Conservation (phyloP, 495 filamentous ascomycete species). For the Hypoxylon subgilvum region DNA sequence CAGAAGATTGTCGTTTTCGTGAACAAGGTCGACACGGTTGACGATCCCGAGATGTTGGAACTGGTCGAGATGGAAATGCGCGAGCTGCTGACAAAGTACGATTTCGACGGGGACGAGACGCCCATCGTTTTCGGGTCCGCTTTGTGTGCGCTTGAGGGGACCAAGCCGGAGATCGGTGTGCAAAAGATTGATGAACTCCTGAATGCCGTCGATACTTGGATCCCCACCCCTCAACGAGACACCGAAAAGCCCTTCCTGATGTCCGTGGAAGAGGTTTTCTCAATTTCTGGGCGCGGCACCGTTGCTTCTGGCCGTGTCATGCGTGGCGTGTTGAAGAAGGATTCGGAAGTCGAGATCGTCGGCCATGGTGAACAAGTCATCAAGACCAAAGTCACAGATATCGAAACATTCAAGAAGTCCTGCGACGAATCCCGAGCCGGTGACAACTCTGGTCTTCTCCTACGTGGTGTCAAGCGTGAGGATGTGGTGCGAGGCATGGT, state of each 20-base stretch:
- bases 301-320: slow-evolving; percentile 96
- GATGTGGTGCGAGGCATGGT: slow-evolving; percentile 95
- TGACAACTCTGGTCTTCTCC: slow-evolving; percentile 97
- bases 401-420: slow-evolving; percentile 99
- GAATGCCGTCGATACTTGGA: slow-evolving; percentile 91
- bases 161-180: slow-evolving; percentile 80
- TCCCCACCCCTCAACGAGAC: slow-evolving; percentile 88
- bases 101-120: slow-evolving; percentile 97
- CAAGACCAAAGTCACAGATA: slow-evolving; percentile 99
- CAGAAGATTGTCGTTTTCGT: slow-evolving; percentile 98
- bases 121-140: slow-evolving; percentile 96
- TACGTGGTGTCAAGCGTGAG: slow-evolving; percentile 92
- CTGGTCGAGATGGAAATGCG: slow-evolving; percentile 99
- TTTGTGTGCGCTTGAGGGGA: slow-evolving; percentile 91
- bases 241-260: slow-evolving; percentile 98
- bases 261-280: slow-evolving; percentile 98
- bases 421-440: slow-evolving; percentile 92
- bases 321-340: slow-evolving; percentile 90
- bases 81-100: slow-evolving; percentile 87
- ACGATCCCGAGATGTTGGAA: slow-evolving; percentile 99
- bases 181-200: slow-evolving; percentile 87
- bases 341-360: slow-evolving; percentile 89
- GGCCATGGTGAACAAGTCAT: slow-evolving; percentile 77
- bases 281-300: slow-evolving; percentile 95
- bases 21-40: slow-evolving; percentile 96